Evolutionary conservation across 805 yeast genomes (phyloP).

Genomic region (Candida pini): DNA sequence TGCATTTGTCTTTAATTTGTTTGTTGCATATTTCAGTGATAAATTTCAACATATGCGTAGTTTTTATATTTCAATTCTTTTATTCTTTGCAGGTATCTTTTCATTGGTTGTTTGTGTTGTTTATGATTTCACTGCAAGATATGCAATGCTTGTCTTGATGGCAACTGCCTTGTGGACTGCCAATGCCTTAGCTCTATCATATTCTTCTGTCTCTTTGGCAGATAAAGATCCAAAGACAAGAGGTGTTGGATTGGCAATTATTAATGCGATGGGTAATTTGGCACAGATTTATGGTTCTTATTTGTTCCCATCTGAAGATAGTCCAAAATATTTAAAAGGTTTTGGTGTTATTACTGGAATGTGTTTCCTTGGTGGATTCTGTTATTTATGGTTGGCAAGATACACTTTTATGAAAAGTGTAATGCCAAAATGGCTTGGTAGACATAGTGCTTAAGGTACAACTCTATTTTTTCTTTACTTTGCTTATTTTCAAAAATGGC

Average conservation of each 20-base stretch:
- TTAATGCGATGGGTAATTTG: constrained; percentile 52
- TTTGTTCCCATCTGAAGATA: constrained; percentile 38
- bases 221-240: constrained; percentile 10
- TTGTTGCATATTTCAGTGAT: constrained; percentile 55
- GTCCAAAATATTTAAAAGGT: constrained; percentile 42
- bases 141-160: constrained; percentile 56
- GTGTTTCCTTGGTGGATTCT: constrained; percentile 8
- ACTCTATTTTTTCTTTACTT: no score
- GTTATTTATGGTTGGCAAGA: constrained; percentile 4
- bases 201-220: constrained; percentile 43
- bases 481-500: not conserved
- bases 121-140: constrained; percentile 33
- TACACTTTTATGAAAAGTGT: no score
- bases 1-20: constrained; percentile 30
- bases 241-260: constrained; percentile 25
- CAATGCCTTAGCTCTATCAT: constrained; percentile 52
- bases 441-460: no score
- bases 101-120: constrained; percentile 6
- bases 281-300: constrained; percentile 54
- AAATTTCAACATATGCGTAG: constrained; percentile 46
- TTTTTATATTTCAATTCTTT: constrained; percentile 43
- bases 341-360: constrained; percentile 12
- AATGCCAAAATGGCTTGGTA: no score
- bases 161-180: constrained; percentile 56
- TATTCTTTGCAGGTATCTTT: constrained; percentile 40